These are phyloP conservation scores for Talaromyces sp. DNA, from an alignment of 2,329 filamentous ascomycete species.

Conservation along the genomic window DNA sequence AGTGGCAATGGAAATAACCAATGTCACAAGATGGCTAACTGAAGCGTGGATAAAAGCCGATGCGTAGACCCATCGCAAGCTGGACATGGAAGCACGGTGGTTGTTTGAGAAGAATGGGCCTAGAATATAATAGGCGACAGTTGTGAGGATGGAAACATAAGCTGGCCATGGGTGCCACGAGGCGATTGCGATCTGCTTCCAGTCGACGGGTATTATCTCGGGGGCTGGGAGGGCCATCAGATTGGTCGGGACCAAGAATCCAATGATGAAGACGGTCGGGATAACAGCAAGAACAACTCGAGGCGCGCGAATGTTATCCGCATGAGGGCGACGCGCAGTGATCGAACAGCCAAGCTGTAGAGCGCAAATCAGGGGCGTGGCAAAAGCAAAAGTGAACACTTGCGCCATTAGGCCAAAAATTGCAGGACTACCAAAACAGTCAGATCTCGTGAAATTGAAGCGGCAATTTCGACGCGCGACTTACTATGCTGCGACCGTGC, in stretches of 20 bases:
- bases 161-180: slow-evolving; percentile 57
- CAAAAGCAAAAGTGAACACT: slow-evolving; percentile 48
- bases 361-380: slow-evolving; percentile 47
- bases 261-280: slow-evolving; percentile 46
- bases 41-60: slow-evolving; percentile 46
- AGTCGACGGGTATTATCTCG: slow-evolving; percentile 38
- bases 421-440: slow-evolving; percentile 30
- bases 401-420: slow-evolving; percentile 48
- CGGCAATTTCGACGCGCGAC: slow-evolving; percentile 18
- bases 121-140: slow-evolving; percentile 29
- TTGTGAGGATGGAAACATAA: slow-evolving; percentile 48
- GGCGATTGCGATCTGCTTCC: slow-evolving; percentile 53
- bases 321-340: slow-evolving; percentile 39
- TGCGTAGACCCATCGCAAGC: slow-evolving; percentile 44
- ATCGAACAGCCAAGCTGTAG: slow-evolving; percentile 49
- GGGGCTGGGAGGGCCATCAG: slow-evolving; percentile 50
- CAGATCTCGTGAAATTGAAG: slow-evolving; percentile 11
- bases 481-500: slow-evolving; percentile 47
- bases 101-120: slow-evolving; percentile 29
- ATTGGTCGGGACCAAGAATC: slow-evolving; percentile 49
- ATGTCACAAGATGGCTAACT: slow-evolving; percentile 44
- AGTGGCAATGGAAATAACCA: slow-evolving; percentile 46
- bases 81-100: slow-evolving; percentile 30
- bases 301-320: slow-evolving; percentile 37
- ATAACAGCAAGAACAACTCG: slow-evolving; percentile 38